Base-by-base conservation (phyloP, 768 basidiomycete genomes). In the Phlebiopsis flavidoalba region DNA sequence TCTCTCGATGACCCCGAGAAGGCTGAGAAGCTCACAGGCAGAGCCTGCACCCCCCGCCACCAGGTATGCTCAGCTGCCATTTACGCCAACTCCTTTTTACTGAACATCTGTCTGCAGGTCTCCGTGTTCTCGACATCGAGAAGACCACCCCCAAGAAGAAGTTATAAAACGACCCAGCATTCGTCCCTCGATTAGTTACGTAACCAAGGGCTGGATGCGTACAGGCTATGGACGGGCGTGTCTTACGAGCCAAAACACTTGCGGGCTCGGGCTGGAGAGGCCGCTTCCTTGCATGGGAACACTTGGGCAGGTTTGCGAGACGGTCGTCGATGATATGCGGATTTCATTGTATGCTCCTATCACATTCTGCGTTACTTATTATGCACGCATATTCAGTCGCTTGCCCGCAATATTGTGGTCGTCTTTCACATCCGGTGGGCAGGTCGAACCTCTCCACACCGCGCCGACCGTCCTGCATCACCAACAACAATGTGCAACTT, bases 1-100 rank as follows among this genome's bases (percentile, higher is more conserved):
- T 85, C 87, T 63, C 76, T 98, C 73, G 90, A 94, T 74, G 97
- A 99, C 80, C 86, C 92, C 71, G 95, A 97, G 76, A 98, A 98
- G 83, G 96, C 97, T 45, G 95, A 97, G 75, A 99, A 98, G 82
- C 86, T 99, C 69, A n/a, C n/a, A 86, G 89, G 81, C 92, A 92
- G 81, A 88, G 87, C 71, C 82, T 99, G 55, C n/a, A n/a, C n/a
- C n/a, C n/a, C n/a, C n/a, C n/a, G n/a, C 96, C 96, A 57, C 97
- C 97, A 70, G 93, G 96, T 95, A 71, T 69, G 90, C 77, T 22
- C 36, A 36, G 8, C 7, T 56, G 17, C 22, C 0, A 35, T 24
- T 0, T 17, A 15, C 26, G 43, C 26, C 17, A 31, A 37, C n/a
- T 43, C 35, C 21, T 5, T 5, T 43, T 57, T 52, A 33, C 43